Conservation (phyloP, 345 rosid genomes). For the Populus pruinosa region DNA sequence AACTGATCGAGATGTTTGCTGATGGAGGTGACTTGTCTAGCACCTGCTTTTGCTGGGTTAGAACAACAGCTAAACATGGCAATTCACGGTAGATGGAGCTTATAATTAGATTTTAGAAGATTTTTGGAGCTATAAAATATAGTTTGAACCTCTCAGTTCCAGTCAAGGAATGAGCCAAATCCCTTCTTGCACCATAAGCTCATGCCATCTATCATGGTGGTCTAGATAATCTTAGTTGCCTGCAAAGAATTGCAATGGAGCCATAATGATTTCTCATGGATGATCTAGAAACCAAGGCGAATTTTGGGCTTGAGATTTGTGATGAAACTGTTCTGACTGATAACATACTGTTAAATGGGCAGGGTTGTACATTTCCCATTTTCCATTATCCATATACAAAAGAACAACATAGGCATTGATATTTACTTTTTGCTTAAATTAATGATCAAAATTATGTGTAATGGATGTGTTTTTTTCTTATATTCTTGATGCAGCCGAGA, state of each 20-base stretch:
- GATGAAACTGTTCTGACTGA: neutral
- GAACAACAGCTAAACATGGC: neutral
- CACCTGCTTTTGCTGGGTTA: neutral
- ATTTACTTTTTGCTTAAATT: neutral
- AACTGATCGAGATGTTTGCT: neutral
- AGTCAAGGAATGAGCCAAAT: neutral
- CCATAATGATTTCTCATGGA: neutral
- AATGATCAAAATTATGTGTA: neutral
- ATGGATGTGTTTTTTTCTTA: neutral
- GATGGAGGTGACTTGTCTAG: neutral
- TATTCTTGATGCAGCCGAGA: constrained; percentile 70
- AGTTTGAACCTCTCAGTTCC: neutral
- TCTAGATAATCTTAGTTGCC: neutral
- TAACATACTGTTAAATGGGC: neutral
- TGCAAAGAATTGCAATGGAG: neutral
- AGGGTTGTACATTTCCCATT: neutral
- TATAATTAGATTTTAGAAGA: neutral
- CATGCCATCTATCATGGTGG: neutral
- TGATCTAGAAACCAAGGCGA: constrained; percentile 1
- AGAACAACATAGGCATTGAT: neutral
- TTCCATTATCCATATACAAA: neutral
- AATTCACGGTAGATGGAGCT: neutral
- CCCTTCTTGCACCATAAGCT: neutral
- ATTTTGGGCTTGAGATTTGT: neutral
- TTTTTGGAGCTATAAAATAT: neutral